Evolutionary conservation across 495 filamentous ascomycete genomes (phyloP).

Genomic region (Wilcoxina mikolae): DNA sequence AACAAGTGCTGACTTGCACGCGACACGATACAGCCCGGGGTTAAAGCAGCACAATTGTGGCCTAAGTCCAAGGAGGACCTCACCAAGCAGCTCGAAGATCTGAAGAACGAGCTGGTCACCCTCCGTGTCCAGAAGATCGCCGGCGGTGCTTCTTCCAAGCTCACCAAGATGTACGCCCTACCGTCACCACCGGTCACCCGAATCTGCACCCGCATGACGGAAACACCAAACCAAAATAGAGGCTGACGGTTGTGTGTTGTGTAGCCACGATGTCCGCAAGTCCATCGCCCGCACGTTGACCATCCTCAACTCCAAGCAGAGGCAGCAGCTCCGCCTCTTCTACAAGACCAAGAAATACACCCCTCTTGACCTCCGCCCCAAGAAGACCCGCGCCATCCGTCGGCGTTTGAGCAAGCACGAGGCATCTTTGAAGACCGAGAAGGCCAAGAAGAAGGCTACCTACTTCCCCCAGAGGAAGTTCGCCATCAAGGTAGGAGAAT

Average conservation of each 20-base stretch:
- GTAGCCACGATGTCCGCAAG: slow-evolving; percentile 96
- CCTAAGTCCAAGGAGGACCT: slow-evolving; percentile 97
- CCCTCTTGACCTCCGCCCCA: slow-evolving; percentile 88
- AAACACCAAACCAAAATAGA: slow-evolving; percentile 5
- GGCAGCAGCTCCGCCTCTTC: slow-evolving; percentile 92
- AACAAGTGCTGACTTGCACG: slow-evolving; percentile 16
- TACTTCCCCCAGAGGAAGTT: slow-evolving; percentile 98
- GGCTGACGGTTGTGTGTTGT: slow-evolving; percentile 6
- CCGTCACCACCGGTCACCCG: neutral
- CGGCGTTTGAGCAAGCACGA: slow-evolving; percentile 84
- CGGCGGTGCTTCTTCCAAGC: slow-evolving; percentile 78
- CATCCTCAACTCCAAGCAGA: slow-evolving; percentile 98
- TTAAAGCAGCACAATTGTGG: slow-evolving; percentile 92
- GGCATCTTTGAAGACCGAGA: slow-evolving; percentile 60
- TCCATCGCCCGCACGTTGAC: slow-evolving; percentile 95
- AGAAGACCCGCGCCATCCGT: slow-evolving; percentile 91
- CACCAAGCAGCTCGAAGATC: slow-evolving; percentile 77
- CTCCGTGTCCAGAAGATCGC: slow-evolving; percentile 96
- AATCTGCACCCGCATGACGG: neutral
- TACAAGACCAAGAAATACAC: slow-evolving; percentile 99
- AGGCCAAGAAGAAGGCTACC: slow-evolving; percentile 79
- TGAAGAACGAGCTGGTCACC: slow-evolving; percentile 86
- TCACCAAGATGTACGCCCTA: slow-evolving; percentile 74
- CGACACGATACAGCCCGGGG: slow-evolving; percentile 31
- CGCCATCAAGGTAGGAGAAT: slow-evolving; percentile 69